Evolutionary conservation across 2,329 filamentous ascomycete genomes (phyloP), one percentile per base, ranked within the genome.

Genomic region (Xylogone sp.): DNA sequence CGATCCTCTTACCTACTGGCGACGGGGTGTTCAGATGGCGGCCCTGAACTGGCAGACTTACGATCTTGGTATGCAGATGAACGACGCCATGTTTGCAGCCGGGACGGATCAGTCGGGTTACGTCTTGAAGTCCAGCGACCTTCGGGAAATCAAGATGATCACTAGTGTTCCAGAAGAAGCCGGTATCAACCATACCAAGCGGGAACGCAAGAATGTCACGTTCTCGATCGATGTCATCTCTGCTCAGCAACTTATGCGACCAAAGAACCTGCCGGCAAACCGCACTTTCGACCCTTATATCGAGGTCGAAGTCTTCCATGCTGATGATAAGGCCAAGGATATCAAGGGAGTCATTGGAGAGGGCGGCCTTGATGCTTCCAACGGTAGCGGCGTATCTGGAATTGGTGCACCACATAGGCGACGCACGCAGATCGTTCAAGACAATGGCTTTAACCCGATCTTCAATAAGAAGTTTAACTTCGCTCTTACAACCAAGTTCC

Each of bases 1-100:
- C 64, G 91, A 97, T 63, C 94, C 94, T 1, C 81, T 96, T 57
- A 85, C 87, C 56, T 96, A 94, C 67, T 99, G 94, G 94, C 86
- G 93, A 48, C 86, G 90, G 43, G 94, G 94, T 27, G 94, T 97
- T 18, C 94, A 99, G 71, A 97, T 99, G 93, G 91, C 88, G 13
- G 94, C 94, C 0, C 77, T 97, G 56, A 99, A 99, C 71, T 97
- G 94, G 93, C 94, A 99, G 71, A 97, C 92, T 0, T 97, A 95
- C 64, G 94, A 97, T 65, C 78, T 95, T 18, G 90, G 92, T 44
- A 94, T 97, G 82, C 93, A 97, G 66, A 80, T 97, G 68, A 97
- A 97, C 67, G 88, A 94, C 60, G 94, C 94, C 64, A 97, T 99
- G 94, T 99, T 97, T 66, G 88, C 91, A 45, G 89, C 90, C 52